These are phyloP conservation scores for Fusarium papillatum DNA, from an alignment of 2,329 filamentous ascomycete species.

Conservation along the genomic window DNA sequence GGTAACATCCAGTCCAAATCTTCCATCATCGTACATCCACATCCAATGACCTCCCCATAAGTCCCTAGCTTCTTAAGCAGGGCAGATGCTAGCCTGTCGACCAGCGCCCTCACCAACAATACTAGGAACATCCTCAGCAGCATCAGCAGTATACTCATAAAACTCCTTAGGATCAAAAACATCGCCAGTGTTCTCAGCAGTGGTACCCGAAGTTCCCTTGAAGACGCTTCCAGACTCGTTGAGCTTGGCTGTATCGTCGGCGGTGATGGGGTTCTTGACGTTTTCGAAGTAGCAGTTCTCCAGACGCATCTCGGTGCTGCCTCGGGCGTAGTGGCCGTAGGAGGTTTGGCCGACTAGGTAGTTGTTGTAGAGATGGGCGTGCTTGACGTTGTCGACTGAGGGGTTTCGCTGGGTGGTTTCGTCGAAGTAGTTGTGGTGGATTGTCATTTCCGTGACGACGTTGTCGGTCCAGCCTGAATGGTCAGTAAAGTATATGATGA, in stretches of 20 bases:
- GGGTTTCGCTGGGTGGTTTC: conserved; percentile 42
- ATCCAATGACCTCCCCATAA: not conserved
- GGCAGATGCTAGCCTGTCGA: conserved; percentile 40
- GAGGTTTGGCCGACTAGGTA: conserved; percentile 39
- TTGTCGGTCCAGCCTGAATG: conserved; percentile 43
- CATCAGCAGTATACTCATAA: conserved; percentile 28
- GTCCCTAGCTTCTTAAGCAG: conserved; percentile 8
- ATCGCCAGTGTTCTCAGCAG: conserved; percentile 16
- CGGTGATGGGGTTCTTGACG: conserved; percentile 35
- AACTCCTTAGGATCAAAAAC: conserved; percentile 20
- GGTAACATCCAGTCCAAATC: not conserved
- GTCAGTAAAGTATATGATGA: not conserved
- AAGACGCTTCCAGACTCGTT: conserved; percentile 23
- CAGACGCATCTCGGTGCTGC: conserved; percentile 39
- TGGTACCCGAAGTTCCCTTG: conserved; percentile 8
- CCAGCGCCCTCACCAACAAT: conserved; percentile 37
- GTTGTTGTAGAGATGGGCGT: conserved; percentile 46
- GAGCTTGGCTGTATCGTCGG: conserved; percentile 23
- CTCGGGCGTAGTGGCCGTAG: conserved; percentile 44
- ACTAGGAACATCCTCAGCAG: conserved; percentile 34
- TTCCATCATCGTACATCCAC: not conserved
- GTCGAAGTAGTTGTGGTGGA: conserved; percentile 45
- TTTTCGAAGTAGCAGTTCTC: conserved; percentile 44
- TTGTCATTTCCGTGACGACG: conserved; percentile 37
- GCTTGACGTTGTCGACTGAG: conserved; percentile 40